Percentiles rank a stretch among this genome's conserved stretches.
phyloP scores from a whole-genome alignment of 208 protist species.

The Trypanosoma avium region DNA sequence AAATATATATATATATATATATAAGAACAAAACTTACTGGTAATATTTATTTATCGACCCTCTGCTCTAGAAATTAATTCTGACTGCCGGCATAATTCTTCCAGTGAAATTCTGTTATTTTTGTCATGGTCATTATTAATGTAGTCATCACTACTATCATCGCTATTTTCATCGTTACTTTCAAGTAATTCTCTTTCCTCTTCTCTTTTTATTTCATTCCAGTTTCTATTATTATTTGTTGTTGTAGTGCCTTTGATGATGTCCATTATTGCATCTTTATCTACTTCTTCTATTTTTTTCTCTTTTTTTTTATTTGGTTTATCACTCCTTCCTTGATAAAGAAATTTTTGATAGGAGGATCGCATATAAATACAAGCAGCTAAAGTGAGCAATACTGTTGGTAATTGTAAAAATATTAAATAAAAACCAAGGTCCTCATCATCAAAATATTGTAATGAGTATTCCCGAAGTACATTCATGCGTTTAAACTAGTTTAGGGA shows the following conservation, averaged over 20 bases:
- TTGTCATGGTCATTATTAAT: not conserved
- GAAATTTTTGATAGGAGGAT: constrained; percentile 4
- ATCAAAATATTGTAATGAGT: constrained; percentile 8
- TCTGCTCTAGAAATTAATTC: not conserved
- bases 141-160: not conserved
- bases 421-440: constrained; percentile 22
- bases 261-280: not conserved
- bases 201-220: no score
- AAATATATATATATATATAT: not conserved
- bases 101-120: not conserved
- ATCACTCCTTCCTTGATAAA: not conserved
- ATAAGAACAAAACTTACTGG: not conserved
- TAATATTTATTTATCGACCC: not conserved
- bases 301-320: not conserved
- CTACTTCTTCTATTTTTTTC: not conserved
- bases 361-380: constrained; percentile 1
- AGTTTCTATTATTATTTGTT: no score
- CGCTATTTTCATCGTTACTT: not conserved
- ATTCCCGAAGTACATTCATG: constrained; percentile 7
- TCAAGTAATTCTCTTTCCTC: no score
- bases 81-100: not conserved
- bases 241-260: not conserved
- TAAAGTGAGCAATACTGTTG: not conserved
- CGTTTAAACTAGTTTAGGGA: not conserved
- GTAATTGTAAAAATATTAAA: not conserved